Evolutionary conservation across 2,329 filamentous ascomycete species (phyloP).

Genomic region (Epichloe brachyelytri): DNA sequence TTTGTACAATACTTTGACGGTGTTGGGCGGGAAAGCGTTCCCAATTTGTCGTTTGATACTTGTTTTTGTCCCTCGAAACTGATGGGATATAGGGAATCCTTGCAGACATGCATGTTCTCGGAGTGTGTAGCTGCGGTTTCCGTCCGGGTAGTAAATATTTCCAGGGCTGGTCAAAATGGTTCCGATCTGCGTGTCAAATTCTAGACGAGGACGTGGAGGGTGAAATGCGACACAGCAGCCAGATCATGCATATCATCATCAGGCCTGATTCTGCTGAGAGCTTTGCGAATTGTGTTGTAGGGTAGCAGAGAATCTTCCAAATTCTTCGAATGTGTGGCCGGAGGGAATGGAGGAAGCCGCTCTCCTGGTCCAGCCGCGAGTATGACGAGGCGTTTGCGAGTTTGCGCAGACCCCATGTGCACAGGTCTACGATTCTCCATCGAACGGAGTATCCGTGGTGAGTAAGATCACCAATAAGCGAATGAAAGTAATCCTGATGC

Average conservation of each 20-base stretch:
- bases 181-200: conserved; percentile 33
- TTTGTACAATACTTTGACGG: conserved; percentile 36
- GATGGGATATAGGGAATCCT: conserved; percentile 51
- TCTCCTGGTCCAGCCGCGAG: conserved; percentile 57
- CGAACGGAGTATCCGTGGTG: conserved; percentile 53
- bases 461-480: conserved; percentile 51
- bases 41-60: conserved; percentile 54
- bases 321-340: conserved; percentile 40
- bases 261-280: conserved; percentile 22
- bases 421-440: conserved; percentile 48
- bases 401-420: conserved; percentile 37
- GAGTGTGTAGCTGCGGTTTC: conserved; percentile 47
- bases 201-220: conserved; percentile 25
- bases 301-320: conserved; percentile 22
- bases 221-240: conserved; percentile 12
- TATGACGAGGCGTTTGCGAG: conserved; percentile 39
- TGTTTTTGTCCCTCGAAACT: conserved; percentile 34
- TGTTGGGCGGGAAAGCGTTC: conserved; percentile 60
- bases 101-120: conserved; percentile 58
- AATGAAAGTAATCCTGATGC: conserved; percentile 43
- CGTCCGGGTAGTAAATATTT: conserved; percentile 52
- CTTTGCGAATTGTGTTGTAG: conserved; percentile 32
- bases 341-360: conserved; percentile 50
- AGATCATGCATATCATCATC: conserved; percentile 29
- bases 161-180: conserved; percentile 55